Evolutionary conservation across 495 filamentous ascomycete genomes (phyloP).

Genomic region (Neurospora sp.): DNA sequence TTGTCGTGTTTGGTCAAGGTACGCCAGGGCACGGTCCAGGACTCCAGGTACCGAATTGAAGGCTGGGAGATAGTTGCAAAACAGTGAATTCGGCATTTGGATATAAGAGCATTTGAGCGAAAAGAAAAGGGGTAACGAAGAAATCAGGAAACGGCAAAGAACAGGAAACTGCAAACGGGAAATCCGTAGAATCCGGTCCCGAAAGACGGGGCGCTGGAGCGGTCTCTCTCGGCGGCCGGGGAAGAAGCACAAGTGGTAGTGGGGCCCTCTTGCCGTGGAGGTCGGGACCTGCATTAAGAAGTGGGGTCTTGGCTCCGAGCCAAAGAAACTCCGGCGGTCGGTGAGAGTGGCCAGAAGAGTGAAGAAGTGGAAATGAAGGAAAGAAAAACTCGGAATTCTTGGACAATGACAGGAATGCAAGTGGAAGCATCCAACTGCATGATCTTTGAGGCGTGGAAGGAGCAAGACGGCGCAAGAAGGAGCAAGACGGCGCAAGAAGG

Average conservation of each 20-base stretch:
- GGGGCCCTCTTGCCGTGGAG: background rate
- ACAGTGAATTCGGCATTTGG: background rate
- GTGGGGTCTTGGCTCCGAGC: background rate
- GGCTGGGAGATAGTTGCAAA: background rate
- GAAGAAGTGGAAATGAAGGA: background rate
- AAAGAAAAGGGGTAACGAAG: background rate
- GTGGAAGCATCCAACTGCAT: background rate
- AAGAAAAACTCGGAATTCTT: background rate
- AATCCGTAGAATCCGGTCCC: background rate
- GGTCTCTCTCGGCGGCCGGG: background rate
- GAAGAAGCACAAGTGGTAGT: background rate
- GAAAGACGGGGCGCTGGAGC: background rate
- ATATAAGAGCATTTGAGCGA: background rate
- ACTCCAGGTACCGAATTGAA: background rate
- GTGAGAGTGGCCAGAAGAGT: background rate
- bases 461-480: background rate
- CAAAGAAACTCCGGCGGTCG: background rate
- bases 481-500: background rate
- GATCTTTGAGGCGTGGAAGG: background rate
- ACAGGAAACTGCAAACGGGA: background rate
- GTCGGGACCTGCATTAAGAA: background rate
- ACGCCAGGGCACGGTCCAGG: background rate
- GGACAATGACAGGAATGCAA: background rate
- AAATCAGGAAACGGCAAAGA: background rate
- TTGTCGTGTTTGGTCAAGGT: background rate